Percentiles rank a stretch among this genome's conserved stretches.
These are phyloP conservation scores for Phytopythium boreale DNA, from an alignment of 352 stramenopile genomes.

Conservation along the genomic window DNA sequence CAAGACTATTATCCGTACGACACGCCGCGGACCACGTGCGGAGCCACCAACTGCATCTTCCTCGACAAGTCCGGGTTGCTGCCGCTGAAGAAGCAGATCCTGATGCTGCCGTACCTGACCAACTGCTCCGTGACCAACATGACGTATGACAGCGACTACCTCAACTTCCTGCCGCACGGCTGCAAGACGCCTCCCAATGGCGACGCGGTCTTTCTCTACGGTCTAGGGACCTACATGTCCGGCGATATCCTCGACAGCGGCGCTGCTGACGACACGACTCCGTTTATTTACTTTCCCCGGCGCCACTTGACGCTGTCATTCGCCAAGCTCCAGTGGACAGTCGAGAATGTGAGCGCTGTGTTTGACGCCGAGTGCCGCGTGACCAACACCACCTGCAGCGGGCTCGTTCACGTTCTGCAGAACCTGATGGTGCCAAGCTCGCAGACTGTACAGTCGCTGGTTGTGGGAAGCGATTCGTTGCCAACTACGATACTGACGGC, in stretches of 20 bases:
- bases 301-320: conserved; percentile 34
- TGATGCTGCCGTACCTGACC: conserved; percentile 35
- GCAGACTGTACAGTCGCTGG: conserved; percentile 14
- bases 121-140: conserved; percentile 32
- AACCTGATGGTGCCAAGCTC: conserved; percentile 9
- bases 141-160: conserved; percentile 30
- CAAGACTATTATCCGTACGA: conserved; percentile 22
- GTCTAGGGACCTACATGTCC: conserved; percentile 23
- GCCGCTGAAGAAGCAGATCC: conserved; percentile 33
- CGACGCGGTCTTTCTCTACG: conserved; percentile 35
- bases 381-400: conserved; percentile 14
- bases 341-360: conserved; percentile 22
- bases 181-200: conserved; percentile 14
- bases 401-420: conserved; percentile 21
- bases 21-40: conserved; percentile 21
- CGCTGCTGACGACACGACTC: neutral
- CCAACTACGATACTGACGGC: conserved; percentile 11
- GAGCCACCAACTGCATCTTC: conserved; percentile 36
- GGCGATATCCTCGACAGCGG: conserved; percentile 17
- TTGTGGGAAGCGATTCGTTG: conserved; percentile 24
- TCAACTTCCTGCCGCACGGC: conserved; percentile 26
- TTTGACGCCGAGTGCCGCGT: conserved; percentile 28
- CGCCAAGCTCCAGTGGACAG: conserved; percentile 28
- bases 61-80: conserved; percentile 27
- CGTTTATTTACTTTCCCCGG: conserved; percentile 20